phyloP scores from a whole-genome alignment of 352 stramenopile genomes.

The Phytophthora ramorum region DNA sequence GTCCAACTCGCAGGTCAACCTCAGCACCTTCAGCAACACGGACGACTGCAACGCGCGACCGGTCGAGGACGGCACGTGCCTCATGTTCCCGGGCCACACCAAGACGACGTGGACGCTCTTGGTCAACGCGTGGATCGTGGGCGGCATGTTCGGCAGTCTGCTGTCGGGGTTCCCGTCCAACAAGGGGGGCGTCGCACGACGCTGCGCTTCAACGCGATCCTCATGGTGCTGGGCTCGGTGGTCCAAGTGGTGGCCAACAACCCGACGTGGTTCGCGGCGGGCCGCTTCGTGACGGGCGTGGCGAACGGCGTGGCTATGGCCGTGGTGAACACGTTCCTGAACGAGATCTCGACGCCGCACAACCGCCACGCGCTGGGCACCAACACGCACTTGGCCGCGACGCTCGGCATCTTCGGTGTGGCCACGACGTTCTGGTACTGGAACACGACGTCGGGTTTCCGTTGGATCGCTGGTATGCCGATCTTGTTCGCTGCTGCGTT shows the following conservation, averaged over 20 bases:
- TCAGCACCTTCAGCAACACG: conserved; percentile 58
- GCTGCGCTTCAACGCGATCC: conserved; percentile 33
- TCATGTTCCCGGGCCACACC: conserved; percentile 69
- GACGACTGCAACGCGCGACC: conserved; percentile 46
- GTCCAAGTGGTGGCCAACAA: conserved; percentile 42
- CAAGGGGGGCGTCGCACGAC: conserved; percentile 48
- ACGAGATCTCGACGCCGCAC: conserved; percentile 53
- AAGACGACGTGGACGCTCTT: conserved; percentile 55
- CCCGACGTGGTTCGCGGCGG: conserved; percentile 37
- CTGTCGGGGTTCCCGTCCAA: conserved; percentile 46
- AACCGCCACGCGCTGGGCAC: conserved; percentile 44
- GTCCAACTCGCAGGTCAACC: conserved; percentile 60
- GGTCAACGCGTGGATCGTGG: conserved; percentile 68
- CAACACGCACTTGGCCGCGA: conserved; percentile 51
- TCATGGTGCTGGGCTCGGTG: conserved; percentile 45
- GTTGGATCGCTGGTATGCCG: conserved; percentile 54
- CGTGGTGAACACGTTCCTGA: conserved; percentile 50
- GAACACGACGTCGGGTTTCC: conserved; percentile 51
- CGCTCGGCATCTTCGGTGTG: conserved; percentile 52
- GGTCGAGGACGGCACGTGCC: conserved; percentile 48
- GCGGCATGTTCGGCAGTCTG: conserved; percentile 59
- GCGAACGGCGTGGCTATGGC: conserved; percentile 47
- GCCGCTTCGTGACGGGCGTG: conserved; percentile 49
- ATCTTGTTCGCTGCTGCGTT: conserved; percentile 37
- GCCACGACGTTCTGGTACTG: conserved; percentile 60